Conservation (phyloP, 2,329 filamentous ascomycete species). For the Thielaviopsis punctulata region DNA sequence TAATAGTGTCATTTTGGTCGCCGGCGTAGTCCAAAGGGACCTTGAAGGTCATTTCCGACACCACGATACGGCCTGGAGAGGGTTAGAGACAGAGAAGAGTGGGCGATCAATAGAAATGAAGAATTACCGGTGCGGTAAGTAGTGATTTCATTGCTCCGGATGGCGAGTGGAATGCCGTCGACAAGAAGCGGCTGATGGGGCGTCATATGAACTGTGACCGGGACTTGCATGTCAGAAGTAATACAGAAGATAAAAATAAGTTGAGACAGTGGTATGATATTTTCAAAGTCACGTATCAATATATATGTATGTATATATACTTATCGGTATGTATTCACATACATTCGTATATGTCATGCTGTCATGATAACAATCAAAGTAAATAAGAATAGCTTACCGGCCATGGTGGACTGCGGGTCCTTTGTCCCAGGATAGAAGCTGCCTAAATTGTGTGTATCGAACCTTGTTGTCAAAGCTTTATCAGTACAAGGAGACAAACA, state of each 20-base stretch:
- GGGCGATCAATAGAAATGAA: not conserved
- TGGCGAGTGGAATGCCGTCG: conserved; percentile 5
- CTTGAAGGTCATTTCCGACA: conserved; percentile 73
- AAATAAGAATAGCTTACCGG: not conserved
- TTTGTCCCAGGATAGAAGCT: conserved; percentile 1
- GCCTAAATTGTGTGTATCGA: not conserved
- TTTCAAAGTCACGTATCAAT: too few relatives aligned
- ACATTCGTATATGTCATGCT: not conserved
- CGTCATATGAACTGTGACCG: not conserved
- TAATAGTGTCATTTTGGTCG: conserved; percentile 45
- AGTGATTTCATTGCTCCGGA: not conserved
- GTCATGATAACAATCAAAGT: not conserved
- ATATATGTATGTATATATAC: too few relatives aligned
- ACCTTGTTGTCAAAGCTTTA: not conserved
- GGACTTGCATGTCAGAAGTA: not conserved
- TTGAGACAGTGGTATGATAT: not conserved
- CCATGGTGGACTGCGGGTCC: conserved; percentile 1
- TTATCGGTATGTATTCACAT: too few relatives aligned
- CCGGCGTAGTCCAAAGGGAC: conserved; percentile 61
- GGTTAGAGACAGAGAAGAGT: not conserved
- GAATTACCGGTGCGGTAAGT: conserved; percentile 10
- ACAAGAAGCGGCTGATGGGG: not conserved
- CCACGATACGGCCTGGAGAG: conserved; percentile 46
- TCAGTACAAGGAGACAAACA: not conserved
- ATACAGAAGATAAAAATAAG: not conserved